phyloP scores from a whole-genome alignment of 1,284 basidiomycete genomes.

The Rugosomyces carneus region DNA sequence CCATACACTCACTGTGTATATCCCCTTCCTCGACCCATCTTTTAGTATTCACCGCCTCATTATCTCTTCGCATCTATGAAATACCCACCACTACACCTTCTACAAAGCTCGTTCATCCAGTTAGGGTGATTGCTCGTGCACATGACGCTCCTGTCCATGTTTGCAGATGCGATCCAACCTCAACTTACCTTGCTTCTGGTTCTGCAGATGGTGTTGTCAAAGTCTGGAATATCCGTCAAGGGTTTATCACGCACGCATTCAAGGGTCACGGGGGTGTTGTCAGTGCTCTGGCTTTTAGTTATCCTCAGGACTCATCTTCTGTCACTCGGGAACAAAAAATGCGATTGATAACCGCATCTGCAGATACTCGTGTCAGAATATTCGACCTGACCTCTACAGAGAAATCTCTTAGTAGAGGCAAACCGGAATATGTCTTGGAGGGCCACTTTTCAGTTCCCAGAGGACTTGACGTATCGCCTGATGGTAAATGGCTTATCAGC shows the following conservation, averaged over 20 bases:
- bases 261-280: slow-evolving; percentile 96
- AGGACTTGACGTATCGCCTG: slow-evolving; percentile 76
- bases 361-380: slow-evolving; percentile 85
- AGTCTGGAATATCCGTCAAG: slow-evolving; percentile 89
- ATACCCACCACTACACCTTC: slow-evolving; percentile 43
- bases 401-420: slow-evolving; percentile 45
- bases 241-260: slow-evolving; percentile 92
- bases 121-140: slow-evolving; percentile 73
- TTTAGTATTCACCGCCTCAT: slow-evolving; percentile 61
- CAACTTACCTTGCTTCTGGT: slow-evolving; percentile 89
- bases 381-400: slow-evolving; percentile 68
- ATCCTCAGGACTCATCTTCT: slow-evolving; percentile 50
- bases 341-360: slow-evolving; percentile 84
- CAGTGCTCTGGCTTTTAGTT: slow-evolving; percentile 82
- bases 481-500: slow-evolving; percentile 83
- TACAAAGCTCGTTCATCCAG: slow-evolving; percentile 50
- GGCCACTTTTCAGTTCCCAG: slow-evolving; percentile 90
- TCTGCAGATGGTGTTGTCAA: slow-evolving; percentile 95
- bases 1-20: slow-evolving; percentile 59
- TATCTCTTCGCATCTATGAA: slow-evolving; percentile 65
- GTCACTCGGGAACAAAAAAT: slow-evolving; percentile 49
- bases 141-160: slow-evolving; percentile 94
- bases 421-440: slow-evolving; percentile 76
- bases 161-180: slow-evolving; percentile 80
- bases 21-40: slow-evolving; percentile 60